These are phyloP conservation scores for Hypoxylon cercidicola DNA, from an alignment of 495 filamentous ascomycete species.

Conservation along the genomic window DNA sequence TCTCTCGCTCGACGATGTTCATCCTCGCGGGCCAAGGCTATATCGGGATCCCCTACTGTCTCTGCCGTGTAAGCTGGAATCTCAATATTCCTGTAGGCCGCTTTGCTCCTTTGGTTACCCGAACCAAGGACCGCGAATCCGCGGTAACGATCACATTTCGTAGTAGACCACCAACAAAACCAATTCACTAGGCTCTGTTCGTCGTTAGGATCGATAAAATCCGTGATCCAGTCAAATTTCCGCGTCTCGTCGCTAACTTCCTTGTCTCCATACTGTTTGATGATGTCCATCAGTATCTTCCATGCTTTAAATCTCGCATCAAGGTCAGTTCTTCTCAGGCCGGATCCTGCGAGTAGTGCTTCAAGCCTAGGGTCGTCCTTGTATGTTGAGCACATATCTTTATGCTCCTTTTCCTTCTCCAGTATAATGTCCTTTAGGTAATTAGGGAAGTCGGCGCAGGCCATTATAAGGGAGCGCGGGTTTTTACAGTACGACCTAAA, in stretches of 20 bases:
- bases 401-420: conserved; percentile 51
- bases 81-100: conserved; percentile 48
- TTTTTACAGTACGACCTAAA: conserved; percentile 51
- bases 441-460: conserved; percentile 53
- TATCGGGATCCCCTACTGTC: conserved; percentile 54
- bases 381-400: conserved; percentile 27
- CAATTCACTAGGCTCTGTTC: conserved; percentile 63
- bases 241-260: conserved; percentile 48
- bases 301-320: conserved; percentile 36
- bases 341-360: conserved; percentile 18
- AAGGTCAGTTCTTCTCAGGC: conserved; percentile 34
- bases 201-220: conserved; percentile 60
- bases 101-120: conserved; percentile 38
- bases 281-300: conserved; percentile 38
- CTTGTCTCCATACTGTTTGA: conserved; percentile 36
- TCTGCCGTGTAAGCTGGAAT: conserved; percentile 53
- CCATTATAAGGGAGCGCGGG: conserved; percentile 39
- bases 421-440: conserved; percentile 54
- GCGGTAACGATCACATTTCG: conserved; percentile 57
- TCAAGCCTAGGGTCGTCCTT: conserved; percentile 25
- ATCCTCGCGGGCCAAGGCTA: conserved; percentile 18
- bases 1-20: conserved; percentile 11
- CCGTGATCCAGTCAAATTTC: conserved; percentile 54
- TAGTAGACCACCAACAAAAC: conserved; percentile 64
- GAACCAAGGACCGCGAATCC: conserved; percentile 61